These are phyloP conservation scores for Colletotrichum cuscutae DNA, from an alignment of 2,329 filamentous ascomycete genomes.

Conservation along the genomic window DNA sequence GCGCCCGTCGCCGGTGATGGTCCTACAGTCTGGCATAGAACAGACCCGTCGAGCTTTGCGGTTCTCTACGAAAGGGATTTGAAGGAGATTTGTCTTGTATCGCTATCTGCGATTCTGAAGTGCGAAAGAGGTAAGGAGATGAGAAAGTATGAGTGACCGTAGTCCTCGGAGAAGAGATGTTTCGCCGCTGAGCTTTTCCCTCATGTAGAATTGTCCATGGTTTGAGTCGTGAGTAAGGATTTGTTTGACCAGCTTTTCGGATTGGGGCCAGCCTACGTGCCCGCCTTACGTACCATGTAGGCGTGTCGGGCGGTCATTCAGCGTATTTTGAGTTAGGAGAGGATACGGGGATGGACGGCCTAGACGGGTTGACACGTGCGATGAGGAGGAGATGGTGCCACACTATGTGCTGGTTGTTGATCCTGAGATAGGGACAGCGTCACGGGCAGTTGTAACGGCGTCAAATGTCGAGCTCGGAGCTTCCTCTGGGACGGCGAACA, in stretches of 20 bases:
- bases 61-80: too few relatives aligned
- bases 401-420: neutral
- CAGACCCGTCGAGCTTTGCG: neutral
- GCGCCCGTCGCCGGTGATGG: neutral
- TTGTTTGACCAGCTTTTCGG: neutral
- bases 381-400: neutral
- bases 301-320: neutral
- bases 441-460: slow-evolving; percentile 8
- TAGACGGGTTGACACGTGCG: neutral
- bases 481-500: neutral
- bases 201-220: neutral
- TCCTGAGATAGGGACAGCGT: neutral
- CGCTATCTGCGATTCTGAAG: neutral
- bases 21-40: neutral
- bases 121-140: neutral
- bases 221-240: neutral
- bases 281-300: neutral
- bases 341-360: neutral
- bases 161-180: neutral
- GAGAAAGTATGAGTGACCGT: neutral
- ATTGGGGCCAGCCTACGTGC: neutral
- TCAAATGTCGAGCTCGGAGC: slow-evolving; percentile 13
- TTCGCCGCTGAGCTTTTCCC: neutral
- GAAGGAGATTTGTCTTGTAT: too few relatives aligned
- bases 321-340: neutral